These are phyloP conservation scores for Immersiporthe knoxdaviesiana DNA, from an alignment of 2,329 filamentous ascomycete genomes.

Conservation along the genomic window DNA sequence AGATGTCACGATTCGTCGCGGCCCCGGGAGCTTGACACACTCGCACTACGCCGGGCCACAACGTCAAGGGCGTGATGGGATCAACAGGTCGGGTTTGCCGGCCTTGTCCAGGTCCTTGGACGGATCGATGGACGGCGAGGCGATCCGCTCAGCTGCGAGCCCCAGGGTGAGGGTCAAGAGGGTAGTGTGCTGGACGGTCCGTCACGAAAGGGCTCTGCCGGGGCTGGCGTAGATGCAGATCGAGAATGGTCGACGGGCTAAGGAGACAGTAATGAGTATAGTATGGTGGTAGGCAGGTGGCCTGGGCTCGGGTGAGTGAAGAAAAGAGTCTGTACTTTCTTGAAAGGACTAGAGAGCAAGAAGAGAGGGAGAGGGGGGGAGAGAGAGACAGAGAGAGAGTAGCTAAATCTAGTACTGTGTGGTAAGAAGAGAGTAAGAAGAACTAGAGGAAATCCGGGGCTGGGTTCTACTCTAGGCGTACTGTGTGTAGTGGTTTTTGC, in stretches of 20 bases:
- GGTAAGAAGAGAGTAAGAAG: constrained; percentile 3
- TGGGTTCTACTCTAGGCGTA: constrained; percentile 5
- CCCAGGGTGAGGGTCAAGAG: neutral
- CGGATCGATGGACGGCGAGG: neutral
- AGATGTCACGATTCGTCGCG: constrained; percentile 4
- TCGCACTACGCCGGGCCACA: constrained; percentile 9
- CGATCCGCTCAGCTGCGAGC: neutral
- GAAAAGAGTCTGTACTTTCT: neutral
- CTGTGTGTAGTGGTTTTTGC: constrained; percentile 4
- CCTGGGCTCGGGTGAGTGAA: neutral
- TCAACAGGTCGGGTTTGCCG: neutral
- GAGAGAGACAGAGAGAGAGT: neutral
- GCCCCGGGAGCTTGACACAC: constrained; percentile 4
- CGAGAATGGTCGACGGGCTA: neutral
- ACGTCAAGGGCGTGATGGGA: constrained; percentile 1
- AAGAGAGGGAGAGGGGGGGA: neutral
- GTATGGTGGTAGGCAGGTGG: neutral
- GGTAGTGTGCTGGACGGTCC: neutral
- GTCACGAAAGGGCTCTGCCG: neutral
- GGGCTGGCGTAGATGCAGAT: neutral
- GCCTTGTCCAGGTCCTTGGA: neutral
- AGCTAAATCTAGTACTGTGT: neutral
- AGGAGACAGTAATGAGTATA: neutral
- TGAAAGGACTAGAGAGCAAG: constrained; percentile 1
- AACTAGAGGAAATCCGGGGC: constrained; percentile 15